Evolutionary conservation across 495 filamentous ascomycete species (phyloP), one percentile per base, ranked within the genome.

Genomic region (Hypoxylon subgilvum): DNA sequence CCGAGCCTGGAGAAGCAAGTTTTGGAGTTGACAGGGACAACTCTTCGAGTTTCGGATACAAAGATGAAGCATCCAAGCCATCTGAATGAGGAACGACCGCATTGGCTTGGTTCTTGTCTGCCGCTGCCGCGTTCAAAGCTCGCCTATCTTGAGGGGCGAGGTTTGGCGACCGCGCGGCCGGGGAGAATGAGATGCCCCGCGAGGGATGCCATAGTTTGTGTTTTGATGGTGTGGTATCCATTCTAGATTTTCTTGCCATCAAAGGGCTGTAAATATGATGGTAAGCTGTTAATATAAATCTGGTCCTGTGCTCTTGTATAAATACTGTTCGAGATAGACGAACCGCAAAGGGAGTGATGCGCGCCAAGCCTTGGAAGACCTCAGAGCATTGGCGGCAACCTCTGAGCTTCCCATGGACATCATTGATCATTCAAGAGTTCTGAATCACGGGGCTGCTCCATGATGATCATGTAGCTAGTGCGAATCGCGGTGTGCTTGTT

Each of bases 161-260:
- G 2, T 52, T 39, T 28, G 48, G 60, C 28, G 61, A 60, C 13
- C 39, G 53, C 34, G 58, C 23, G 18, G 32, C 17, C 0, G 57
- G 54, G 12, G 67, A 65, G 50, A 78, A 78, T 0, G 72, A 71
- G 40, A 79, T 72, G 6, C 76, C 76, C 7, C 68, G 71, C 30
- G 65, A 59, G 9, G 69, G 63, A 48, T 75, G 66, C 77, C 77
- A 79, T 48, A 72, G 18, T 19, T 70, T 61, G 49, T 65, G 27
- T 42, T 66, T 52, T 10, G 68, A 14, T 6, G 66, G 63, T 19
- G 61, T 63, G 8, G 55, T 47, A 12, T 54, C 59, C 70, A 72
- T 75, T 46, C 57, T 70, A 27, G 39, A 39, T 23, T n/a, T 52
- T 18, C 43, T 41, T 36, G 23, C 18, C 18, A 47, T 32, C 41